A percentile compares a stretch with the other conserved stretches of the same genome.
These are phyloP conservation scores for Blepharisma undulans DNA, from an alignment of 169 alveolate genomes.

Conservation along the genomic window DNA sequence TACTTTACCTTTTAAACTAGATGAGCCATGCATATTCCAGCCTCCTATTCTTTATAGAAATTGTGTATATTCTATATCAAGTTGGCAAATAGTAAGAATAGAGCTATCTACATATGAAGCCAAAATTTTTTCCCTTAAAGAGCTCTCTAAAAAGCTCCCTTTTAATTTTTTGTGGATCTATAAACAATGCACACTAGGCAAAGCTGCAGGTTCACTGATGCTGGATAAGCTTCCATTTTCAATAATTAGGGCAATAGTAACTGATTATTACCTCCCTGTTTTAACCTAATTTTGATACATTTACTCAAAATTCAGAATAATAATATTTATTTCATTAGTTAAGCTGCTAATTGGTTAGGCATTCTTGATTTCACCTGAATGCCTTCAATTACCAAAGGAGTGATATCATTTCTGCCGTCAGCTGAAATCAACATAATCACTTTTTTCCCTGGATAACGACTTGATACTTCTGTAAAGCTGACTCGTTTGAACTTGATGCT, in stretches of 20 bases:
- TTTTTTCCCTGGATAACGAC: neutral
- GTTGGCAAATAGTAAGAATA: neutral
- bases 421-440: neutral
- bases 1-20: neutral
- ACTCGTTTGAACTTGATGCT: neutral
- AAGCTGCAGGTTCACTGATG: neutral
- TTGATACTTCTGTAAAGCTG: neutral
- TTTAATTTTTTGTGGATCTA: neutral
- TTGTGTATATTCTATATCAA: neutral
- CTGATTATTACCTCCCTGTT: neutral
- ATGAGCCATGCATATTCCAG: neutral
- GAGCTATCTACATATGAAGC: neutral
- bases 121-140: neutral
- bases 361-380: neutral
- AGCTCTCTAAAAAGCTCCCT: neutral
- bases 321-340: too few species aligned
- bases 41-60: neutral
- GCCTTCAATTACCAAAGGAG: neutral
- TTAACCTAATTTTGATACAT: neutral
- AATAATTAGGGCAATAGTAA: neutral
- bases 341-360: neutral
- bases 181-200: neutral
- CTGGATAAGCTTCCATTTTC: neutral
- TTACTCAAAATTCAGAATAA: neutral
- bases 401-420: neutral